Percentiles rank a stretch among this genome's conserved stretches.
Evolutionary conservation across 257 asterid species (phyloP).

Genomic region (Linaria vulgaris): DNA sequence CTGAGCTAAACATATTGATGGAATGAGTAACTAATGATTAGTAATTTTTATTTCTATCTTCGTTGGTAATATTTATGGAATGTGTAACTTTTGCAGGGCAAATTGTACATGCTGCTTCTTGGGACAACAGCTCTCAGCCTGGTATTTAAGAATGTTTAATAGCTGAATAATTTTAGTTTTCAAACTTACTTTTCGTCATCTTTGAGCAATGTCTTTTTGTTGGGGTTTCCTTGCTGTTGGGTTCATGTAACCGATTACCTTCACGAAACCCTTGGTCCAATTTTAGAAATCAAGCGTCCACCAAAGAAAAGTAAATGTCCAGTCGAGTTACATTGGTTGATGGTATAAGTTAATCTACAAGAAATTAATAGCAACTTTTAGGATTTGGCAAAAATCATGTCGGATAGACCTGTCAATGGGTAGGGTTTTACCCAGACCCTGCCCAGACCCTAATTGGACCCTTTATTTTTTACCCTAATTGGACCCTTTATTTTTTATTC

Average conservation of each 20-base stretch:
- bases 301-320: background rate
- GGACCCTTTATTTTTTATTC: too few species aligned
- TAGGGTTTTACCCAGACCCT: too few species aligned
- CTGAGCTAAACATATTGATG: background rate
- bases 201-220: constrained; percentile 3
- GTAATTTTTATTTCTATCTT: constrained; percentile 1
- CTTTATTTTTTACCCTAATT: too few species aligned
- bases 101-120: constrained; percentile 71
- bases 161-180: constrained; percentile 15
- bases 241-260: constrained; percentile 1
- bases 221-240: constrained; percentile 7
- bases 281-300: background rate
- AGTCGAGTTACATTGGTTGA: background rate
- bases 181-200: constrained; percentile 10
- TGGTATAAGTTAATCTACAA: background rate
- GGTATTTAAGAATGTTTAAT: constrained; percentile 41
- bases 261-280: constrained; percentile 2
- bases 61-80: constrained; percentile 23
- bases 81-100: constrained; percentile 49
- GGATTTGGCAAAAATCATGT: background rate
- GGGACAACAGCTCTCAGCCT: constrained; percentile 89
- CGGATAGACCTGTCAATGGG: too few species aligned
- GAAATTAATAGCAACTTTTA: too few species aligned
- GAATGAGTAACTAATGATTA: constrained; percentile 11
- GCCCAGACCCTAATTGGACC: too few species aligned